These are phyloP conservation scores for Rhynchospora tenuis DNA, from an alignment of 176 grass and related monocot species.

Conservation along the genomic window DNA sequence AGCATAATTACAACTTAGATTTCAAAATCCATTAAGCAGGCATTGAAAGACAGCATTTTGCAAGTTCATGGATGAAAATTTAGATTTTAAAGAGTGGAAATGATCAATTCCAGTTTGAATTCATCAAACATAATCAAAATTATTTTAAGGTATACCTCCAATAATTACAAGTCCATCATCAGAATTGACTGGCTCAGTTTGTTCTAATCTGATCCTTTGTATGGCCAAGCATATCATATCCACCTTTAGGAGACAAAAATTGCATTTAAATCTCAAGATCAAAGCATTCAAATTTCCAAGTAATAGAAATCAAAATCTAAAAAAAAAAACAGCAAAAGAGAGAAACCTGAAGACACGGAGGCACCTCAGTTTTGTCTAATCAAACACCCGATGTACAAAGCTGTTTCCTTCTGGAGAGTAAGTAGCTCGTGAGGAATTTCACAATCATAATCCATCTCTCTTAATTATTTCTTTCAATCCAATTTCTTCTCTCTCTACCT, in stretches of 20 bases:
- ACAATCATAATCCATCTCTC: no score
- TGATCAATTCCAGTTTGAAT: neutral
- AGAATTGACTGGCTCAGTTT: slow-evolving; percentile 88
- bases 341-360: no score
- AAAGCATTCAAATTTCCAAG: neutral
- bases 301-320: no score
- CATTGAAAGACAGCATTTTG: neutral
- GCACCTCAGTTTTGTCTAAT: no score
- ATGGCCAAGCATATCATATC: slow-evolving; percentile 95
- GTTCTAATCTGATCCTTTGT: slow-evolving; percentile 99
- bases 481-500: no score
- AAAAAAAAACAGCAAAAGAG: no score
- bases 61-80: neutral
- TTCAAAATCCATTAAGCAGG: no score
- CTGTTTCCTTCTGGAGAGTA: no score
- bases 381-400: no score
- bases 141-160: slow-evolving; percentile 57
- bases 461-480: no score
- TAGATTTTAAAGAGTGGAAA: neutral
- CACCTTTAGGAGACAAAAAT: slow-evolving; percentile 34
- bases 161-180: slow-evolving; percentile 88
- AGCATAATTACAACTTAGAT: no score
- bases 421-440: no score
- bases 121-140: slow-evolving; percentile 1
- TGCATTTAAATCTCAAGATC: neutral